These are phyloP conservation scores for Aquilaria yunnanensis DNA, from an alignment of 345 rosid genomes.

Conservation along the genomic window DNA sequence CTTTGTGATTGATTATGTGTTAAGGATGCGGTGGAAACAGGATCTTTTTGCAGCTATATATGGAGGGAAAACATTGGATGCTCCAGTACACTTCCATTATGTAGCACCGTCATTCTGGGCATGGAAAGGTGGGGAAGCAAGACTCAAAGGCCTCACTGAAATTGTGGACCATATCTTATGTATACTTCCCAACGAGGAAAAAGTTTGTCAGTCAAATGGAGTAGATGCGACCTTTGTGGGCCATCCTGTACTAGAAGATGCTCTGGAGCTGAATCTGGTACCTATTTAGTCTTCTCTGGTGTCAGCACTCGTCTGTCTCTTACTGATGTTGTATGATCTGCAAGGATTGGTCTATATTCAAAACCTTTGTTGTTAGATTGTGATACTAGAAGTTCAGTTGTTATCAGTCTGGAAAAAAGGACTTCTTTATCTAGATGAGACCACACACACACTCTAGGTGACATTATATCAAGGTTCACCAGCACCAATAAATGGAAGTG, in stretches of 20 bases:
- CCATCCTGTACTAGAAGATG: slow-evolving; percentile 83
- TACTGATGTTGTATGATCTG: not conserved
- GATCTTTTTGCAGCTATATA: slow-evolving; percentile 81
- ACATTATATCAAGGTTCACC: too few species aligned
- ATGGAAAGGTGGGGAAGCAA: slow-evolving; percentile 91
- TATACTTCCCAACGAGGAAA: slow-evolving; percentile 79
- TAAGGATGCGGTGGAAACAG: slow-evolving; percentile 31
- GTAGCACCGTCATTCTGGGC: slow-evolving; percentile 99
- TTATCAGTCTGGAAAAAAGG: too few species aligned
- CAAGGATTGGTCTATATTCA: not conserved
- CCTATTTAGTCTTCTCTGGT: slow-evolving; percentile 6
- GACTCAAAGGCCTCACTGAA: slow-evolving; percentile 54
- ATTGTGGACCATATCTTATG: slow-evolving; percentile 89
- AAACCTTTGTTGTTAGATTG: not conserved
- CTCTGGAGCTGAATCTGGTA: slow-evolving; percentile 52
- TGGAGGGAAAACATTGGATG: slow-evolving; percentile 18
- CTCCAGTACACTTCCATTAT: slow-evolving; percentile 69
- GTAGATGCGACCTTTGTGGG: slow-evolving; percentile 78
- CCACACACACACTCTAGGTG: too few species aligned
- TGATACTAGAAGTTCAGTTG: too few species aligned
- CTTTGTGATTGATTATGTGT: slow-evolving; percentile 17
- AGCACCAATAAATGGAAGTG: not conserved
- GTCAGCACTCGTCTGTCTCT: not conserved
- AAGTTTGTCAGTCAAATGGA: slow-evolving; percentile 56
- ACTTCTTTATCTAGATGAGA: too few species aligned